phyloP scores from a whole-genome alignment of 1,284 basidiomycete genomes.

The Cryptococcus depauperatus region DNA sequence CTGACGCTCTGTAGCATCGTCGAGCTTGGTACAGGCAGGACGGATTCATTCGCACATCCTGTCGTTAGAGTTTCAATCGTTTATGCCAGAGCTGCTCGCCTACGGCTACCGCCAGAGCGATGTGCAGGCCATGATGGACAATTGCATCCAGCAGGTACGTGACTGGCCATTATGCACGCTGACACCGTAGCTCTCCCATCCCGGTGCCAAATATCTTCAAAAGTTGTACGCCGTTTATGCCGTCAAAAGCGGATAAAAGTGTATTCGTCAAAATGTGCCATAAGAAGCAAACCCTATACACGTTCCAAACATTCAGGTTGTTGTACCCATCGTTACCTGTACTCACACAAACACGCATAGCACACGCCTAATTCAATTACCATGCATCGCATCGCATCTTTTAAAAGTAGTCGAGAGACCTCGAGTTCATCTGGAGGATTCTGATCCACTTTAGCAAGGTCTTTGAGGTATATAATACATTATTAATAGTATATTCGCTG shows the following conservation, averaged over 20 bases:
- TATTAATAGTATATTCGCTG: no score
- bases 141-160: conserved; percentile 28
- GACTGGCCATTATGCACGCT: not conserved
- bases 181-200: conserved; percentile 18
- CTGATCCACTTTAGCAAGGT: no score
- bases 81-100: conserved; percentile 19
- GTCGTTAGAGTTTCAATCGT: conserved; percentile 14
- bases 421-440: no score
- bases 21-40: conserved; percentile 13
- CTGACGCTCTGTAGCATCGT: not conserved
- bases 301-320: not conserved
- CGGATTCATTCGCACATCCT: conserved; percentile 21
- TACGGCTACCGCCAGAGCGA: conserved; percentile 26
- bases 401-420: no score
- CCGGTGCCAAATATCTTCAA: conserved; percentile 28
- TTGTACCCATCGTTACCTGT: not conserved
- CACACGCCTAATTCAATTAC: no score
- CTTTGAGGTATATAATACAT: no score
- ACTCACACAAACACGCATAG: not conserved
- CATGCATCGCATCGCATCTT: no score
- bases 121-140: conserved; percentile 20
- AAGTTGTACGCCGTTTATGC: conserved; percentile 37
- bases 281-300: not conserved
- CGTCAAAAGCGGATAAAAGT: no score
- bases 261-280: no score